Base-by-base conservation (phyloP, 345 rosid species). In the Eucalyptus tenuipes region DNA sequence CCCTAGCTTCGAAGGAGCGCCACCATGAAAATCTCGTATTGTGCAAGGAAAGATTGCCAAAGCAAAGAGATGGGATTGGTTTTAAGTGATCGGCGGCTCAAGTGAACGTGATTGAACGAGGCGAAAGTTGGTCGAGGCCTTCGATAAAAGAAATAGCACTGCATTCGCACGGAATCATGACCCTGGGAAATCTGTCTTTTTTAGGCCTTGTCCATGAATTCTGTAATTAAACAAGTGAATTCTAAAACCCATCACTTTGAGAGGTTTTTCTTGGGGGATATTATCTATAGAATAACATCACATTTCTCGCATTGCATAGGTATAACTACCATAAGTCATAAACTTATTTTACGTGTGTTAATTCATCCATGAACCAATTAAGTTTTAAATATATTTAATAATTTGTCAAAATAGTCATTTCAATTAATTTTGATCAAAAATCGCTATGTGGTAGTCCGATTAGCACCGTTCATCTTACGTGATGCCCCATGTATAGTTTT, bases 381-480 rank as follows among this genome's bases (percentile, higher is more conserved):
- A 31, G 0, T 8, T 33, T 5, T 68, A 68, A 68, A 68, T 9
- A 61, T 31, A 31, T 31, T 31, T 33, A 8, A 68, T 31, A 3
- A 68, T 68, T 16, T 68, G 0, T 7, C 27, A 1, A 33, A 37
- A 0, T 37, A 3, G 8, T 33, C 10, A 10, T 37, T 37, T 5
- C 1, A 1, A 2, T 10, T 10, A 5, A 37, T 71, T 71, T 71
- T 37, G 25, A 6, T 29, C 2, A 3, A 7, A 17, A 71, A 71
- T 31, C 0, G 13, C 13, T 33, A 17, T 2, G 13, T 3, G 15
- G 3, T 12, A 4, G n/a, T 57, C 0, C 0, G 15, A 27, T 5
- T 13, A 1, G 31, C 4, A 0, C 0, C 0, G 0, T 27, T 27
- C 31, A 29, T 59, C 8, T 27, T 59, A 59, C 0, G 0, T 27